Evolutionary conservation across 306 rosid species (phyloP), one percentile per base, ranked within the genome.

Genomic region (barrel medic (Medicago truncatula)): DNA sequence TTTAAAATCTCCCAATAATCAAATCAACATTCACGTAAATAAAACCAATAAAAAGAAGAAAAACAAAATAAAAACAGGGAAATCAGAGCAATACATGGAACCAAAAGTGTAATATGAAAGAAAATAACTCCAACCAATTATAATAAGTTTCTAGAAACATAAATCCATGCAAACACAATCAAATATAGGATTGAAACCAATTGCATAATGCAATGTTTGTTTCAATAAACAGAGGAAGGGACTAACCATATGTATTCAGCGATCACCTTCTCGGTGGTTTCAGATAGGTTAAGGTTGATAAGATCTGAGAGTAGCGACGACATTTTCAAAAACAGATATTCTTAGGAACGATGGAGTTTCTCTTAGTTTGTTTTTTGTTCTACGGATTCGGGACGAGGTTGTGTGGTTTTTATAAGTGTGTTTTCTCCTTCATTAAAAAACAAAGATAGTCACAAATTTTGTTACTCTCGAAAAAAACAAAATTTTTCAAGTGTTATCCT

Each of bases 161-260:
- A 34, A 76, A 47, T 7, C 2, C 57, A 67, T 80, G 40, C 40
- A 59, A 7, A 39, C 20, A 17, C 15, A 39, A 52, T 50, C 18
- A 41, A 0, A 39, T 38, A 69, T 34, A 68, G 0, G 15, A 11
- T 8, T 40, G 2, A 17, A 60, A 60, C 14, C n/a, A 4, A 39
- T 67, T 13, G 5, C 2, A 54, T 4, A 17, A 8, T 43, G 44
- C 63, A 31, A 53, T 64, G 41, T 21, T 57, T 7, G 44, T 57
- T 68, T 60, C 1, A 15, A 8, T 4, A 2, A 14, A 46, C 67
- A 58, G 76, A 23, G 63, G 57, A 70, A 43, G 25, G n/a, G 38
- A 52, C 76, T 14, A n/a, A 93, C 98, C 98, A 93, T 77, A 91
- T 79, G 84, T 93, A 93, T 76, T 93, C 98, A 3, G 97, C 98